A percentile compares a stretch with the other conserved stretches of the same genome.
phyloP scores from a whole-genome alignment of 805 yeast species.

The Starmerella floricola region DNA sequence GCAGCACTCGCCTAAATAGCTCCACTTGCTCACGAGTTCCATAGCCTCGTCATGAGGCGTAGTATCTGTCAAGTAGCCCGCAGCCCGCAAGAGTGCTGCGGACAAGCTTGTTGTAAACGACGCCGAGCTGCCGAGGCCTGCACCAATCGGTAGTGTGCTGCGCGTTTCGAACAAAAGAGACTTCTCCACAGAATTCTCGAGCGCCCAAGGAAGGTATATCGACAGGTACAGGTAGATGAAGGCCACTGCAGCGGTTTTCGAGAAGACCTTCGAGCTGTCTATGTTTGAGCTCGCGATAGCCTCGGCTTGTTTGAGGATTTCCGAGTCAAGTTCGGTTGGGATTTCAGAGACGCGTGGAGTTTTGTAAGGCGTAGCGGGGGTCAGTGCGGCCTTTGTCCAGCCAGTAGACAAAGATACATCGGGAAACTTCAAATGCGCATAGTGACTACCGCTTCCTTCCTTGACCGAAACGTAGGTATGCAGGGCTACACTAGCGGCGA shows the following conservation, averaged over 20 bases:
- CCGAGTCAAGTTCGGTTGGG: constrained; percentile 26
- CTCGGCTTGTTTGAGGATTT: constrained; percentile 48
- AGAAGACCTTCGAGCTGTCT: constrained; percentile 39
- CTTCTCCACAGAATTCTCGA: not conserved
- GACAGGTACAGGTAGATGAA: constrained; percentile 62
- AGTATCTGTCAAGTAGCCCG: constrained; percentile 37
- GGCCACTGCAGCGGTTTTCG: constrained; percentile 67
- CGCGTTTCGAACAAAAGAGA: constrained; percentile 54
- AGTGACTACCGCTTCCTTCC: constrained; percentile 32
- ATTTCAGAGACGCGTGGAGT: not conserved
- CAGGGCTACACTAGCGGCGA: constrained; percentile 85
- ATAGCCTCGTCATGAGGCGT: constrained; percentile 22
- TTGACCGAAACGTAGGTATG: constrained; percentile 69
- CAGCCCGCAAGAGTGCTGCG: constrained; percentile 50
- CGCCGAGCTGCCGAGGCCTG: constrained; percentile 93
- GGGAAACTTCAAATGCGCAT: constrained; percentile 62
- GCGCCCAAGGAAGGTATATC: constrained; percentile 1
- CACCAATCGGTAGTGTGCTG: constrained; percentile 87
- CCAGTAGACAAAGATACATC: constrained; percentile 56
- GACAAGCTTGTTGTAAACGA: constrained; percentile 76
- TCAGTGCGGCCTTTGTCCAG: constrained; percentile 38
- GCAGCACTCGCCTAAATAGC: constrained; percentile 87
- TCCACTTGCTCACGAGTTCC: constrained; percentile 63
- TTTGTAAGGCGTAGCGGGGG: not conserved
- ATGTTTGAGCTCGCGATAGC: constrained; percentile 31